phyloP scores from a whole-genome alignment of 139 green algal genomes.

The Picochlorum sp. region DNA sequence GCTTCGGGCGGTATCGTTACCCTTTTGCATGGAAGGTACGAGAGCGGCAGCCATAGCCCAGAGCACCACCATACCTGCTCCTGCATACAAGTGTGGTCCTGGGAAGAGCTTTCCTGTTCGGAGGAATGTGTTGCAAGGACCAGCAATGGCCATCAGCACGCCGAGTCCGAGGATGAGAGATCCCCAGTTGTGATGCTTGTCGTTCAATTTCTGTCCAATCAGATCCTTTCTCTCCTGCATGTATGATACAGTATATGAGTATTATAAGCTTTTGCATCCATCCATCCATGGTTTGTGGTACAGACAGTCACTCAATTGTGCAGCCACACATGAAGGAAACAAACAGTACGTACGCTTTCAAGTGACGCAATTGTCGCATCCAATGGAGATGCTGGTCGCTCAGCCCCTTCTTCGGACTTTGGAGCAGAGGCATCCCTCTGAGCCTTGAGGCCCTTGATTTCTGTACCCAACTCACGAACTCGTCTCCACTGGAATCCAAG shows the following conservation, averaged over 20 bases:
- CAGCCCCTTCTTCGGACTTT: conserved; percentile 24
- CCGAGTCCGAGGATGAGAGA: conserved; percentile 81
- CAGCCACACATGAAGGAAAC: too few species aligned
- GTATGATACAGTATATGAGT: background rate
- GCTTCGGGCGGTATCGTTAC: conserved; percentile 79
- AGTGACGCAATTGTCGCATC: conserved; percentile 53
- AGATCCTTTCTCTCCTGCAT: conserved; percentile 84
- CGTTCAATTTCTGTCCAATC: conserved; percentile 33
- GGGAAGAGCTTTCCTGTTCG: conserved; percentile 95
- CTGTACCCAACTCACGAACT: conserved; percentile 39
- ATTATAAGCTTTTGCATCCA: background rate
- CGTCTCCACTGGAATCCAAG: conserved; percentile 82
- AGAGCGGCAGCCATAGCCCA: conserved; percentile 87
- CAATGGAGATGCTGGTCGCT: conserved; percentile 36
- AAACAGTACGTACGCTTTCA: conserved; percentile 52
- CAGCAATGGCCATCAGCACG: conserved; percentile 73
- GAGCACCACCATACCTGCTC: conserved; percentile 76
- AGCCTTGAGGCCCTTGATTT: conserved; percentile 72
- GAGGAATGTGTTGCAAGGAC: conserved; percentile 89
- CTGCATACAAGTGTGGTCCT: conserved; percentile 93
- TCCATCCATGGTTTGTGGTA: background rate
- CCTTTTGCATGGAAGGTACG: conserved; percentile 92
- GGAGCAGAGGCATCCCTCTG: conserved; percentile 39
- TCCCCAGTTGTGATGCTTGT: conserved; percentile 77
- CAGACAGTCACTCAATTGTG: background rate